phyloP scores from a whole-genome alignment of 345 rosid species.

The Firmiana major region DNA sequence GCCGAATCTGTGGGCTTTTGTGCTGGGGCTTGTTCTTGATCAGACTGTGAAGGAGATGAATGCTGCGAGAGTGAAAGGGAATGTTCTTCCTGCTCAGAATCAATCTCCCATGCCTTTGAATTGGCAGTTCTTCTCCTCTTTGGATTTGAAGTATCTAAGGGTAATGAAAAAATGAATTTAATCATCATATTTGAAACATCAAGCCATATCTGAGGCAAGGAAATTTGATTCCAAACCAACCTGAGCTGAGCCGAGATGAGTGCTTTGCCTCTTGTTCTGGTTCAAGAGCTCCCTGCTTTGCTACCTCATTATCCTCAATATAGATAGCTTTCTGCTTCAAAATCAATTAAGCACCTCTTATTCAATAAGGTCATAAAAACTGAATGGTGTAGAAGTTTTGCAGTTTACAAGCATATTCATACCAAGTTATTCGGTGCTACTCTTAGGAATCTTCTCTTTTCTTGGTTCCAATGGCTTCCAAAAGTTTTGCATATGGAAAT shows the following conservation, averaged over 20 bases:
- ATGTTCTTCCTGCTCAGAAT: constrained; percentile 66
- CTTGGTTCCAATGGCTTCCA: constrained; percentile 46
- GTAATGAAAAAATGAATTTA: neutral
- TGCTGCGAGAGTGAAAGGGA: constrained; percentile 61
- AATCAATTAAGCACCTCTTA: neutral
- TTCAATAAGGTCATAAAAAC: constrained; percentile 9
- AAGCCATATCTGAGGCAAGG: neutral
- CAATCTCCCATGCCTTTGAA: constrained; percentile 40
- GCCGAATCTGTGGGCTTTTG: constrained; percentile 25
- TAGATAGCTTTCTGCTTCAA: constrained; percentile 26
- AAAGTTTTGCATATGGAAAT: constrained; percentile 38
- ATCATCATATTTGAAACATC: neutral
- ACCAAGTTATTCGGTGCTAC: constrained; percentile 29
- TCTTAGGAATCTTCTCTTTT: constrained; percentile 27
- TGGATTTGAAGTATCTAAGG: constrained; percentile 33
- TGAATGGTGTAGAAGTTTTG: neutral
- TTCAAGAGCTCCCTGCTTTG: constrained; percentile 19
- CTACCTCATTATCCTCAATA: constrained; percentile 11
- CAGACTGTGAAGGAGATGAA: constrained; percentile 72
- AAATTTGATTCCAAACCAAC: constrained; percentile 20
- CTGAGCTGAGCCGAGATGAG: constrained; percentile 32
- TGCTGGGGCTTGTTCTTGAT: constrained; percentile 52
- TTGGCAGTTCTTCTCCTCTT: constrained; percentile 38
- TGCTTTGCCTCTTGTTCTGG: constrained; percentile 29
- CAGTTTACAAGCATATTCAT: neutral